These are phyloP conservation scores for Ophiostoma sp. DNA, from an alignment of 2,329 filamentous ascomycete genomes.

Conservation along the genomic window DNA sequence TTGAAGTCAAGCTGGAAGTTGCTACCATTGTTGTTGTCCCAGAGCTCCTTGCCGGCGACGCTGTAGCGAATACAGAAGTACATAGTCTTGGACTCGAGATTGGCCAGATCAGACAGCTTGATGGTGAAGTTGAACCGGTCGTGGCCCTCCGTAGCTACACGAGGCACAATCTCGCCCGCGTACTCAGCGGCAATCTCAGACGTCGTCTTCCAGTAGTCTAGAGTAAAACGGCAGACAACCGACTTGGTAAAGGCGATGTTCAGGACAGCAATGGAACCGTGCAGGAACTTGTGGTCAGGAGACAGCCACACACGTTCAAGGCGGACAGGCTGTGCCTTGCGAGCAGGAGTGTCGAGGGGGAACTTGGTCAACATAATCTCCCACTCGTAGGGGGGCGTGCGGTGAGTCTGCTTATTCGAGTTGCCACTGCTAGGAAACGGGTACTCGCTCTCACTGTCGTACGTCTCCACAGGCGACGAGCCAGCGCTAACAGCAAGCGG, in stretches of 20 bases:
- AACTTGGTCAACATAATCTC: constrained; percentile 83
- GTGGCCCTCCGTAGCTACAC: constrained; percentile 56
- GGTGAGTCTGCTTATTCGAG: constrained; percentile 24
- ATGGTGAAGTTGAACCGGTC: constrained; percentile 94
- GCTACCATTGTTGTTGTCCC: constrained; percentile 83
- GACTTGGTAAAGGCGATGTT: constrained; percentile 87
- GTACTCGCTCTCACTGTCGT: constrained; percentile 84
- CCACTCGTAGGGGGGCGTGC: constrained; percentile 65
- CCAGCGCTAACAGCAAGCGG: constrained; percentile 94
- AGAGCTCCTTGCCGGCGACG: constrained; percentile 78
- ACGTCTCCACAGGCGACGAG: constrained; percentile 82
- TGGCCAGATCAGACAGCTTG: constrained; percentile 82
- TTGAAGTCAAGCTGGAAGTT: constrained; percentile 95
- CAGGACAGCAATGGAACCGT: constrained; percentile 76
- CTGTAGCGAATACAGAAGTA: constrained; percentile 87
- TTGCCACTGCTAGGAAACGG: constrained; percentile 61
- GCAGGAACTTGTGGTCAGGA: constrained; percentile 74
- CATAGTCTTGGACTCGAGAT: constrained; percentile 87
- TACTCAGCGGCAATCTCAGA: constrained; percentile 91
- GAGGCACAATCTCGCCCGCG: constrained; percentile 67
- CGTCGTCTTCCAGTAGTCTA: constrained; percentile 98
- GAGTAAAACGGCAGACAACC: constrained; percentile 87
- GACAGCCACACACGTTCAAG: constrained; percentile 86
- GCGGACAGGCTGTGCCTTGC: constrained; percentile 63
- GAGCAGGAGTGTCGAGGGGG: constrained; percentile 58